Conservation (phyloP, 1,284 basidiomycete genomes). For the Microbotryomycetes sp. region DNA sequence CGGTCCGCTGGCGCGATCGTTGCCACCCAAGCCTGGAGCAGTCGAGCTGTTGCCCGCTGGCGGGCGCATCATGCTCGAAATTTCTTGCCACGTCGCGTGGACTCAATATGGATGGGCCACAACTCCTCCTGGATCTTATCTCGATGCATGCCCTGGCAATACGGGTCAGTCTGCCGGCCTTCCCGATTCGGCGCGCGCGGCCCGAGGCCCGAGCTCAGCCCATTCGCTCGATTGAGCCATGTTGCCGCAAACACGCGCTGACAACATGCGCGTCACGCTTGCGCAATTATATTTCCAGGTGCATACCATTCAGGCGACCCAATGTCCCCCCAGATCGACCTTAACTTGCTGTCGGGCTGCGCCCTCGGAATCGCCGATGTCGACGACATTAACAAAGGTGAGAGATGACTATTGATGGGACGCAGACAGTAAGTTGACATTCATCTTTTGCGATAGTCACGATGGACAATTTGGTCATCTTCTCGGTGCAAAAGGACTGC, state of each 20-base stretch:
- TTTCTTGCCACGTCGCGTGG: slow-evolving; percentile 8
- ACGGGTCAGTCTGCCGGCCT: not conserved
- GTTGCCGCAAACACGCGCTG: not conserved
- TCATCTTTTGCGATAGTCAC: not conserved
- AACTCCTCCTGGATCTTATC: not conserved
- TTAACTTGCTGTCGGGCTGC: slow-evolving; percentile 2
- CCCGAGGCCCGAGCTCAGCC: not conserved
- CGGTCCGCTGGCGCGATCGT: not conserved
- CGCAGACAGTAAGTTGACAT: not conserved
- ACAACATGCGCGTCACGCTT: not conserved
- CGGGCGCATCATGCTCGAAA: slow-evolving; percentile 1
- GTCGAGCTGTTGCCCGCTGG: slow-evolving; percentile 4
- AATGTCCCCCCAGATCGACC: not conserved
- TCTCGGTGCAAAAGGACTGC: slow-evolving; percentile 10
- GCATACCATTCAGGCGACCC: slow-evolving; percentile 12
- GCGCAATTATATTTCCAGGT: not conserved
- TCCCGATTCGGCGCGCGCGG: not conserved
- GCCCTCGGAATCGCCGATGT: slow-evolving; percentile 14
- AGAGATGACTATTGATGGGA: not conserved
- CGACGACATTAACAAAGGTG: slow-evolving; percentile 6
- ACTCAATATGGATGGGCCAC: not conserved
- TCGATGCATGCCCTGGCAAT: slow-evolving; percentile 8
- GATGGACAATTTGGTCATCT: slow-evolving; percentile 13
- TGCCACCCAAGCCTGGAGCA: not conserved
- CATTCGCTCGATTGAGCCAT: not conserved